Conservation (phyloP, 1,284 basidiomycete genomes). For the Rhodotorula glutinis region DNA sequence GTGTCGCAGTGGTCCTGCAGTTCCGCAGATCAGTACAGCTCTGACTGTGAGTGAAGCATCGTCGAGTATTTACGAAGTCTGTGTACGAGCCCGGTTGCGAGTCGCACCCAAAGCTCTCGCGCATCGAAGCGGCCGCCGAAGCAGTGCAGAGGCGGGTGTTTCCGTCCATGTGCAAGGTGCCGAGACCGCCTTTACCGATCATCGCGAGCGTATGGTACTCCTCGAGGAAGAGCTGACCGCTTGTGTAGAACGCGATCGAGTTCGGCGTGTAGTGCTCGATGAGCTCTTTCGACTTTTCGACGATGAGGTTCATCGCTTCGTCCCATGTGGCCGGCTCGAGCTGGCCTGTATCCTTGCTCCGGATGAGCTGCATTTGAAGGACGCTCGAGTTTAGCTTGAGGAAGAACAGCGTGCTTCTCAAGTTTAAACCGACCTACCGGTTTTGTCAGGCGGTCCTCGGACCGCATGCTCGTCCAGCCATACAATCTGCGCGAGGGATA, state of each 20-base stretch:
- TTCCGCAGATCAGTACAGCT: too few relatives aligned
- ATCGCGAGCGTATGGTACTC: constrained; percentile 22
- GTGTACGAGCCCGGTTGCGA: constrained; percentile 12
- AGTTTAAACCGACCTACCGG: background rate
- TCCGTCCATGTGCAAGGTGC: constrained; percentile 19
- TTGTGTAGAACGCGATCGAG: constrained; percentile 16
- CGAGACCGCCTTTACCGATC: constrained; percentile 13
- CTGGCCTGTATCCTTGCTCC: constrained; percentile 7
- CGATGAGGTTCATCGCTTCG: constrained; percentile 10
- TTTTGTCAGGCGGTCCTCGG: constrained; percentile 11
- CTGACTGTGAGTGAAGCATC: too few relatives aligned
- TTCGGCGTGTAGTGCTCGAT: constrained; percentile 18
- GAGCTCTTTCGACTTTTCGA: constrained; percentile 14
- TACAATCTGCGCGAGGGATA: constrained; percentile 4
- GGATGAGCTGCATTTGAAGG: background rate
- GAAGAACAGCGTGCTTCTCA: background rate
- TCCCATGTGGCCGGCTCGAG: constrained; percentile 19
- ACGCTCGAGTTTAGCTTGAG: too few relatives aligned
- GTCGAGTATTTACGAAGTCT: constrained; percentile 18
- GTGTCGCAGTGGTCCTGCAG: constrained; percentile 16
- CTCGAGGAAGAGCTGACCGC: constrained; percentile 15
- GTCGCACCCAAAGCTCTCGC: constrained; percentile 17
- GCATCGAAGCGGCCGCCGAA: constrained; percentile 12
- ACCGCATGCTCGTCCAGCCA: constrained; percentile 13
- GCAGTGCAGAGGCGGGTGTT: constrained; percentile 21